Conservation (phyloP, 306 rosid genomes). For the Cajanus cajan region DNA sequence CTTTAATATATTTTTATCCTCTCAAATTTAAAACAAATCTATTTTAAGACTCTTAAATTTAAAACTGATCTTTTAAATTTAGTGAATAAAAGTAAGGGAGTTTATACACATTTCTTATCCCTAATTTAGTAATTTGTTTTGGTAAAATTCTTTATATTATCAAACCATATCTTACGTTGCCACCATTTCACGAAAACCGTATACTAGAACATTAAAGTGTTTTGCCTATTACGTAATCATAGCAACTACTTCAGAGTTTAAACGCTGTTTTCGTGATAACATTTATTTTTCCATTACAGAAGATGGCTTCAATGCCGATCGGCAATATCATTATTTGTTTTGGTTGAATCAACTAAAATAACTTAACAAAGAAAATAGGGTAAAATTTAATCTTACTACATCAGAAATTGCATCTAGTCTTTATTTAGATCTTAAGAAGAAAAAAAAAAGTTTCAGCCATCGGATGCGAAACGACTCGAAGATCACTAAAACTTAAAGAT, state of each 20-base stretch:
- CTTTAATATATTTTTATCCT: too few relatives aligned
- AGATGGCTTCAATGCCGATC: not conserved
- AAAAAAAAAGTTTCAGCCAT: not conserved
- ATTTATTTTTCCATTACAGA: not conserved
- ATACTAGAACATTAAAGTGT: not conserved
- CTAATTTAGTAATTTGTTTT: not conserved
- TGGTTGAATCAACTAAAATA: not conserved
- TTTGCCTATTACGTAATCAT: not conserved
- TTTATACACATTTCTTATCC: not conserved
- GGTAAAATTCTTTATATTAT: not conserved
- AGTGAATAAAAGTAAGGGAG: too few relatives aligned
- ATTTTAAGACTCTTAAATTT: too few relatives aligned
- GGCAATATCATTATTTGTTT: constrained; percentile 1
- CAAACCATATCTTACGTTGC: not conserved
- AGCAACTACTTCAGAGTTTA: not conserved
- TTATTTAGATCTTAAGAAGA: not conserved
- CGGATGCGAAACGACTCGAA: not conserved
- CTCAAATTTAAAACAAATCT: too few relatives aligned
- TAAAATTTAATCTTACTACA: constrained; percentile 2
- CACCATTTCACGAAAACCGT: not conserved
- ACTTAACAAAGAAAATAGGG: not conserved
- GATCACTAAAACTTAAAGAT: constrained; percentile 65
- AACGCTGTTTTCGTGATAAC: not conserved
- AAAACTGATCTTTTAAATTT: too few relatives aligned
- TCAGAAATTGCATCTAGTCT: not conserved